Conservation (phyloP, 2,329 filamentous ascomycete genomes). For the Botrytis paeoniae region DNA sequence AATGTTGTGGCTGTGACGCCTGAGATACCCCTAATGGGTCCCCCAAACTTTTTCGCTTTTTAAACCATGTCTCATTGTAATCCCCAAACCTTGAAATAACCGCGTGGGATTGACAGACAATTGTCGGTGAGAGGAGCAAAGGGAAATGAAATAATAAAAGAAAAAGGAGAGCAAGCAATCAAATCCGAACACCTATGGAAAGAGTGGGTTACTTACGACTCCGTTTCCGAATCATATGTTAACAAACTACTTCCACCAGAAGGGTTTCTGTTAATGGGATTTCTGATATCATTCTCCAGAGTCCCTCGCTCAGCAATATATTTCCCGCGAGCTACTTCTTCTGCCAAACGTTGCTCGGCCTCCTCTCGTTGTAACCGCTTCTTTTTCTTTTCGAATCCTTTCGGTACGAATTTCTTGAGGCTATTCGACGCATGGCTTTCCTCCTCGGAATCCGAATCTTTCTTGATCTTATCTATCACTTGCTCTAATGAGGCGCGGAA, state of each 20-base stretch:
- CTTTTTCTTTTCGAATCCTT: constrained; percentile 49
- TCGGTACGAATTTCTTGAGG: constrained; percentile 53
- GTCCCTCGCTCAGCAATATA: constrained; percentile 37
- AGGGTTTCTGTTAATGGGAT: constrained; percentile 11
- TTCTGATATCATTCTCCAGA: constrained; percentile 31
- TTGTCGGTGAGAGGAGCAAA: background rate
- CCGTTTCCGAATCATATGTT: constrained; percentile 37
- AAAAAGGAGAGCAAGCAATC: constrained; percentile 9
- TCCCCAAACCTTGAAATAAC: constrained; percentile 12
- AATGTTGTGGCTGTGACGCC: background rate
- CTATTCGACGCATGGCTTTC: constrained; percentile 36
- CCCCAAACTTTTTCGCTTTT: background rate
- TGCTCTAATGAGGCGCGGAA: constrained; percentile 30
- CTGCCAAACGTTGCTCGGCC: constrained; percentile 41
- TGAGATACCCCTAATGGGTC: constrained; percentile 7
- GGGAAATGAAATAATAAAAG: constrained; percentile 2
- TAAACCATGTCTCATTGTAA: constrained; percentile 15
- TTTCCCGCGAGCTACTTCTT: constrained; percentile 39
- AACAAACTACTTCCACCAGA: constrained; percentile 31
- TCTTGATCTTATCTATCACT: constrained; percentile 32
- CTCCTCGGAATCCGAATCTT: constrained; percentile 25
- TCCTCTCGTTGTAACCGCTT: constrained; percentile 47
- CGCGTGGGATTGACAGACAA: background rate
- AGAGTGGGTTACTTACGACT: constrained; percentile 36
- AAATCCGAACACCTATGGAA: constrained; percentile 6